Conservation (phyloP, 441 rosid genomes). For the Gossypium trilobum region DNA sequence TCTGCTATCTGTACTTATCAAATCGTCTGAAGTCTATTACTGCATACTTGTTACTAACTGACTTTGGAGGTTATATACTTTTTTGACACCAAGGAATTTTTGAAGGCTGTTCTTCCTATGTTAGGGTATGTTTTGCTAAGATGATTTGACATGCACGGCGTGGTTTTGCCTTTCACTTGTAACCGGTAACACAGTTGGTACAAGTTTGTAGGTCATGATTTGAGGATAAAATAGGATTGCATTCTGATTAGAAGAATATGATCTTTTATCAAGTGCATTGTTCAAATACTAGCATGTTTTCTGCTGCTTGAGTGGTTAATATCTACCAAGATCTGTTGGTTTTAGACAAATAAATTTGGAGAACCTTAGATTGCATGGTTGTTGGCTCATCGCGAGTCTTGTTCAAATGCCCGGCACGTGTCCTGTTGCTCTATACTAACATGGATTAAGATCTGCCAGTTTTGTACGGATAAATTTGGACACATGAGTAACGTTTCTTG, state of each 20-base stretch:
- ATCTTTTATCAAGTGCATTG: neutral
- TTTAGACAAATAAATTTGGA: neutral
- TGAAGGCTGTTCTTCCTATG: neutral
- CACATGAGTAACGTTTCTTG: neutral
- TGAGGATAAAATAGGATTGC: neutral
- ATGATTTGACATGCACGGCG: neutral
- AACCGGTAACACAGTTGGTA: neutral
- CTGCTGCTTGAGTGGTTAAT: neutral
- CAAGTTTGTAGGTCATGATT: conserved; percentile 4
- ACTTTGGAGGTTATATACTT: neutral
- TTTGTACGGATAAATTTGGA: neutral
- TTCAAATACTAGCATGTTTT: neutral
- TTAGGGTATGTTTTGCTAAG: neutral
- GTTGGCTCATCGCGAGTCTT: neutral
- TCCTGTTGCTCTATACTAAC: neutral
- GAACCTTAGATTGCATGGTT: conserved; percentile 1
- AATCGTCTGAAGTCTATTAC: neutral
- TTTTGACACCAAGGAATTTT: neutral
- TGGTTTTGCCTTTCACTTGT: neutral
- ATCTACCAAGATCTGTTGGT: neutral
- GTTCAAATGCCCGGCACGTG: neutral
- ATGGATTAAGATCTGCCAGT: neutral
- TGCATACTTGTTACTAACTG: neutral
- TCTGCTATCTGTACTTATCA: neutral
- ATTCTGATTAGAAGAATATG: neutral